Base-by-base conservation (phyloP, 192 early-diverging fungal genomes). In the Anaeromyces robustus region DNA sequence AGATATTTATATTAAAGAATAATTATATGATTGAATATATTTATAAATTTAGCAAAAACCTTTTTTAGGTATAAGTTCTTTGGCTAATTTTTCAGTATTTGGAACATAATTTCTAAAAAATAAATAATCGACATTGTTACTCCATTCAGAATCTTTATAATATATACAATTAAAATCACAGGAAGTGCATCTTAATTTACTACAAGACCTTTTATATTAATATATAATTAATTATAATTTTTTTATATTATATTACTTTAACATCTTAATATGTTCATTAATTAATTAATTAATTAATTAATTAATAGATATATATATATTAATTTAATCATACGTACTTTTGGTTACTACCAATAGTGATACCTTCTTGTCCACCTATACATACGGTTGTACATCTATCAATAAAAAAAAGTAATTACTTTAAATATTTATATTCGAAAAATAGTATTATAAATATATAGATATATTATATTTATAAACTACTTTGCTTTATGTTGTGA, bases 51-150 rank as follows among this genome's bases (percentile, higher is more conserved):
- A 39, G 7, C 1, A 39, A 4, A 39, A 1, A 68, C 52, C 52
- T 68, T 68, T 68, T n/a, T 68, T 68, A n/a, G 52, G 52, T 0
- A 79, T 30, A 22, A 83, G 83, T 32, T 32, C 77, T 34, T 29
- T 28, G 77, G 82, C 22, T 30, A 85, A 37, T 31, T 37, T 30
- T 26, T 30, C 22, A 41, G 28, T 30, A 39, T 83, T 80, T 81
- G 84, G 84, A 30, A 79, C 80, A 78, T 85, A 68, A 41, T 85
- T 85, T 29, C 84, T 77, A 29, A 85, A 85, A 52, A 85, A 85
- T 29, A 85, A 39, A 78, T 85, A 85, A 81, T 85, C 81, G 2
- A 77, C 84, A 6, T 80, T 77, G 22, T 81, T 78, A 39, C 34
- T 79, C 83, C 83, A 83, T 30, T 82, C 34, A 41, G 26, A 68